Conservation (phyloP, 768 basidiomycete genomes). For the Boletus tomentosulus region DNA sequence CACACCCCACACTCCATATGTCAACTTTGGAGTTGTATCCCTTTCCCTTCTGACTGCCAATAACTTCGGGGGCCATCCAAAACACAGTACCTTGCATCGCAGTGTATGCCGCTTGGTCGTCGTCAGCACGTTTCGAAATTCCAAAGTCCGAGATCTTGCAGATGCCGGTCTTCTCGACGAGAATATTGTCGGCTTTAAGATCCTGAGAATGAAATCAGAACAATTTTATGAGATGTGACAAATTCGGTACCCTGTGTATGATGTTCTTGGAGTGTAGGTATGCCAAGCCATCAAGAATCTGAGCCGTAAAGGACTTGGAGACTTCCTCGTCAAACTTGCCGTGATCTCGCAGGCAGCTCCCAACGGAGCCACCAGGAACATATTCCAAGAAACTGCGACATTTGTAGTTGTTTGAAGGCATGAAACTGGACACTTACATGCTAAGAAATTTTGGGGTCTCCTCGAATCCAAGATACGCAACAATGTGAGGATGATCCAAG, state of each 20-base stretch:
- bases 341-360: conserved; percentile 83
- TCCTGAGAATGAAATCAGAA: conserved; percentile 49
- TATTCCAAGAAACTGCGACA: conserved; percentile 89
- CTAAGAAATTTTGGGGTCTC: conserved; percentile 84
- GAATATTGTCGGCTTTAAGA: conserved; percentile 96
- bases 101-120: conserved; percentile 78
- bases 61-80: conserved; percentile 99
- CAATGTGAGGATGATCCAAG: conserved; percentile 94
- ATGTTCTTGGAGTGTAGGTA: conserved; percentile 92
- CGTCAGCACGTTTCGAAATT: conserved; percentile 93
- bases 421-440: conserved; percentile 59
- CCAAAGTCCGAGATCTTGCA: conserved; percentile 99
- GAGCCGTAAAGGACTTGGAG: conserved; percentile 86
- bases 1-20: conserved; percentile 98
- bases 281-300: conserved; percentile 87
- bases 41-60: conserved; percentile 72
- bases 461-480: conserved; percentile 94
- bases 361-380: conserved; percentile 95
- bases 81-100: conserved; percentile 98
- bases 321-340: conserved; percentile 92
- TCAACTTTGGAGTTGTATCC: conserved; percentile 97
- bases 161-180: conserved; percentile 85
- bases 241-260: conserved; percentile 69
- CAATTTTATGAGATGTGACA: background rate
- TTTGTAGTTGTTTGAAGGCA: background rate